phyloP scores from a whole-genome alignment of 495 filamentous ascomycete genomes.

The Aspergillus bertholletiae region DNA sequence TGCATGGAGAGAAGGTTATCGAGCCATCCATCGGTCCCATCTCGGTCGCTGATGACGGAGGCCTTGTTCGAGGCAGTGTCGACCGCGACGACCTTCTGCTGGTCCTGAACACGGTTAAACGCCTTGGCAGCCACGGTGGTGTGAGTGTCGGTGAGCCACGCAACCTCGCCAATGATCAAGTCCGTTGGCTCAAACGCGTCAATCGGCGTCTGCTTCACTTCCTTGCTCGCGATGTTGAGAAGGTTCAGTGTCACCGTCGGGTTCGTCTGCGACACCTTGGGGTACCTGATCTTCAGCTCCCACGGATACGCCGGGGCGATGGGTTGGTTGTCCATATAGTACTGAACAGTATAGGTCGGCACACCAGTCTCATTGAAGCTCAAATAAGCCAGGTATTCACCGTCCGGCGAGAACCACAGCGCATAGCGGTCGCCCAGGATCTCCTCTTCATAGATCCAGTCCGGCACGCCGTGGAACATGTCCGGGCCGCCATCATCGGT shows the following conservation, averaged over 20 bases:
- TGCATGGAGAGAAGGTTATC: slow-evolving; percentile 15
- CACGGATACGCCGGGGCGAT: slow-evolving; percentile 17
- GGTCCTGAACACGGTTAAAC: slow-evolving; percentile 17
- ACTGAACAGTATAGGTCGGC: slow-evolving; percentile 14
- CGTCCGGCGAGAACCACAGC: slow-evolving; percentile 17
- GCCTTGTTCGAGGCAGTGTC: slow-evolving; percentile 4
- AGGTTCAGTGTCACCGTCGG: slow-evolving; percentile 15
- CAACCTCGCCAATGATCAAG: slow-evolving; percentile 18
- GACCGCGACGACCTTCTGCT: slow-evolving; percentile 15
- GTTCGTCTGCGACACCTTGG: slow-evolving; percentile 18
- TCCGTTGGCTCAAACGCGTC: slow-evolving; percentile 13
- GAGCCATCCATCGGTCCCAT: slow-evolving; percentile 21
- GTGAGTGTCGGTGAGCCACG: slow-evolving; percentile 18
- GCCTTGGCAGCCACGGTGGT: slow-evolving; percentile 12
- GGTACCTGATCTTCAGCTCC: slow-evolving; percentile 16
- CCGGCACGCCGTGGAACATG: slow-evolving; percentile 17
- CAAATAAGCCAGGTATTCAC: slow-evolving; percentile 14
- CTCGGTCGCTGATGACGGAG: slow-evolving; percentile 9
- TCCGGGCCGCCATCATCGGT: slow-evolving; percentile 17
- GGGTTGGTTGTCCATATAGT: slow-evolving; percentile 18
- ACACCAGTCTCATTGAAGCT: slow-evolving; percentile 21
- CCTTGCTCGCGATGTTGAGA: slow-evolving; percentile 8
- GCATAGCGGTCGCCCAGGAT: slow-evolving; percentile 16
- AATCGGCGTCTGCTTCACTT: slow-evolving; percentile 2
- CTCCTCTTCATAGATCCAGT: slow-evolving; percentile 22